A percentile compares a stretch with the other conserved stretches of the same genome.
phyloP scores from a whole-genome alignment of 108 stramenopile genomes.

The Mediolabrus comicus region DNA sequence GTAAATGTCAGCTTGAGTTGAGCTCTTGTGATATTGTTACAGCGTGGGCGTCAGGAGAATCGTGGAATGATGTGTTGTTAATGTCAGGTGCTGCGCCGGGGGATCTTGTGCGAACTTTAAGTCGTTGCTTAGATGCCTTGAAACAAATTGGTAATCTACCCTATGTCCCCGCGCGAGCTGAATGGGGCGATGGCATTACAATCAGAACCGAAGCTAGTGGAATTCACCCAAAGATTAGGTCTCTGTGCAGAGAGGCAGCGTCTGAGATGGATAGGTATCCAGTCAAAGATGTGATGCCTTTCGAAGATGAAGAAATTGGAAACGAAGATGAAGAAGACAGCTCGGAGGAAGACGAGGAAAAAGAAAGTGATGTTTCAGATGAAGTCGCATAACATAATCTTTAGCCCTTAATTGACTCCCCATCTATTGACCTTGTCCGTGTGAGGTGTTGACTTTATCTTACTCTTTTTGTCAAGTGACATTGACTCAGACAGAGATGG shows the following conservation, averaged over 20 bases:
- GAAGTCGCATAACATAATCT: neutral
- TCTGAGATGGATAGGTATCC: conserved; percentile 75
- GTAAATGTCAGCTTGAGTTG: conserved; percentile 62
- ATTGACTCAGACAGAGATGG: neutral
- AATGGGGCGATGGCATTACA: conserved; percentile 30
- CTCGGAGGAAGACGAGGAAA: neutral
- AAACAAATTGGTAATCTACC: conserved; percentile 75
- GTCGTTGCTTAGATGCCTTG: conserved; percentile 75
- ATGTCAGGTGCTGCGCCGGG: conserved; percentile 81
- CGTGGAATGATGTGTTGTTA: conserved; percentile 72
- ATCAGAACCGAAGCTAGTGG: conserved; percentile 53
- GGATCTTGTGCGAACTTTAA: conserved; percentile 69
- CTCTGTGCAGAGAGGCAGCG: conserved; percentile 72
- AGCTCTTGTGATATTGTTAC: conserved; percentile 69
- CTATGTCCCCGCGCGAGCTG: conserved; percentile 53
- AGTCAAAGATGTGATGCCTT: conserved; percentile 79
- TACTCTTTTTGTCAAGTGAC: neutral
- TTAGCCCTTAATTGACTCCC: neutral
- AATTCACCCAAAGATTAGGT: conserved; percentile 65
- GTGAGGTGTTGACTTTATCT: neutral
- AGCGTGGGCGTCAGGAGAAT: conserved; percentile 77
- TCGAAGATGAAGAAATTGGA: conserved; percentile 55
- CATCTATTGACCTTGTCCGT: neutral
- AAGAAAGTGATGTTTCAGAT: neutral
- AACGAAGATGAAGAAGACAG: neutral